A percentile compares a stretch with the other conserved stretches of the same genome.
Conservation (phyloP, 2,329 filamentous ascomycete species). For the Cladosporium sp. region DNA sequence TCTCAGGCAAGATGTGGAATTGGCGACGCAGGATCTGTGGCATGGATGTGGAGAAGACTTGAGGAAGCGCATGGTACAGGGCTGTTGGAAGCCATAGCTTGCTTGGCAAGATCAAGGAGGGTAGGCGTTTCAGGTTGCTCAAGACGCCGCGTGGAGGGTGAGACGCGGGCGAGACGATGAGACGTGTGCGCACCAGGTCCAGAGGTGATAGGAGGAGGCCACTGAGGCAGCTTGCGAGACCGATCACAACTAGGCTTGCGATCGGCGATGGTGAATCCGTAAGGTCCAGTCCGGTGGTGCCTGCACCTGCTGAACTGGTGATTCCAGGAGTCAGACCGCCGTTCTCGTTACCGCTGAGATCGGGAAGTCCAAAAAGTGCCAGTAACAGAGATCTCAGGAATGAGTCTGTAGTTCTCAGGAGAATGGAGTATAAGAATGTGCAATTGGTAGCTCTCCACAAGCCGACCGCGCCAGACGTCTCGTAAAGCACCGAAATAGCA, state of each 20-base stretch:
- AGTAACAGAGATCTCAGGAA: slow-evolving; percentile 90
- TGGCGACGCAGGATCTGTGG: slow-evolving; percentile 83
- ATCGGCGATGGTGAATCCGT: slow-evolving; percentile 78
- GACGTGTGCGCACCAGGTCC: slow-evolving; percentile 79
- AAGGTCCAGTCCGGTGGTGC: slow-evolving; percentile 63
- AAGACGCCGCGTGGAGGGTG: slow-evolving; percentile 73
- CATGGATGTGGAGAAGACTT: slow-evolving; percentile 74
- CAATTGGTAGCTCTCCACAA: slow-evolving; percentile 93
- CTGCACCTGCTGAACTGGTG: slow-evolving; percentile 37
- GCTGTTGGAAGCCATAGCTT: slow-evolving; percentile 74
- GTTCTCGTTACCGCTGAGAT: slow-evolving; percentile 74
- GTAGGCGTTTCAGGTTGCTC: slow-evolving; percentile 70
- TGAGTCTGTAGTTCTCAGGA: slow-evolving; percentile 82
- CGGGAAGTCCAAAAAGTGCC: slow-evolving; percentile 83
- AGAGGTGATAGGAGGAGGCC: slow-evolving; percentile 80
- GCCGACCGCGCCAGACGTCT: slow-evolving; percentile 82
- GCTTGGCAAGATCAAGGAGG: slow-evolving; percentile 64
- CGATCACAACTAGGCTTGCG: slow-evolving; percentile 71
- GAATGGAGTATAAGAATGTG: slow-evolving; percentile 84
- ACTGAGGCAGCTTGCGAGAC: slow-evolving; percentile 63
- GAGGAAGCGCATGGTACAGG: slow-evolving; percentile 79
- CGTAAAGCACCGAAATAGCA: slow-evolving; percentile 82
- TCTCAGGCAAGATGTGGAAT: slow-evolving; percentile 74
- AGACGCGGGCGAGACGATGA: slow-evolving; percentile 74
- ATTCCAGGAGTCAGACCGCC: slow-evolving; percentile 55